phyloP scores from a whole-genome alignment of 768 basidiomycete genomes.

The Auriculariales sp. region DNA sequence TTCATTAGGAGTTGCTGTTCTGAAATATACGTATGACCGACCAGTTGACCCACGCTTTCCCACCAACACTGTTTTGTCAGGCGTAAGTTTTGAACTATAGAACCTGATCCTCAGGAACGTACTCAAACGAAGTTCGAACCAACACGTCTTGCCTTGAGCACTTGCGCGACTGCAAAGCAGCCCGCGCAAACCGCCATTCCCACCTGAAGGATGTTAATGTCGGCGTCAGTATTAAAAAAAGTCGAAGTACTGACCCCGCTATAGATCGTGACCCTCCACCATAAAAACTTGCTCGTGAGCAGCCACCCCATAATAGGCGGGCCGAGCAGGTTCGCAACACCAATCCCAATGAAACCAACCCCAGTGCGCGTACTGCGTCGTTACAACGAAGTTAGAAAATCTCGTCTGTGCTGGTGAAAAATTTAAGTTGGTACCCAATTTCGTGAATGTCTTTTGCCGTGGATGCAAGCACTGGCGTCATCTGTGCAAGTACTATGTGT shows the following conservation, averaged over 20 bases:
- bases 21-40: no score
- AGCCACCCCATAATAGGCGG: conserved; percentile 45
- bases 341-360: not conserved
- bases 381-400: not conserved
- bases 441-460: not conserved
- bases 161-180: not conserved
- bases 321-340: conserved; percentile 19
- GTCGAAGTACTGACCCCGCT: conserved; percentile 20
- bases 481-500: not conserved
- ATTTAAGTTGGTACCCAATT: not conserved
- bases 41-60: no score
- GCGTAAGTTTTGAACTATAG: not conserved
- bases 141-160: not conserved
- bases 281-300: conserved; percentile 32
- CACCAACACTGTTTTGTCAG: no score
- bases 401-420: not conserved
- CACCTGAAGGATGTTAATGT: not conserved
- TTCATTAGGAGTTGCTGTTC: no score
- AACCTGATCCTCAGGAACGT: not conserved
- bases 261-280: conserved; percentile 47
- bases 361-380: conserved; percentile 3
- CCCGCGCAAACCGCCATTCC: not conserved
- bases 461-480: not conserved
- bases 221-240: not conserved
- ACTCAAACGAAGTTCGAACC: not conserved